Conservation (phyloP, 768 basidiomycete species). For the Trametes cubensis region DNA sequence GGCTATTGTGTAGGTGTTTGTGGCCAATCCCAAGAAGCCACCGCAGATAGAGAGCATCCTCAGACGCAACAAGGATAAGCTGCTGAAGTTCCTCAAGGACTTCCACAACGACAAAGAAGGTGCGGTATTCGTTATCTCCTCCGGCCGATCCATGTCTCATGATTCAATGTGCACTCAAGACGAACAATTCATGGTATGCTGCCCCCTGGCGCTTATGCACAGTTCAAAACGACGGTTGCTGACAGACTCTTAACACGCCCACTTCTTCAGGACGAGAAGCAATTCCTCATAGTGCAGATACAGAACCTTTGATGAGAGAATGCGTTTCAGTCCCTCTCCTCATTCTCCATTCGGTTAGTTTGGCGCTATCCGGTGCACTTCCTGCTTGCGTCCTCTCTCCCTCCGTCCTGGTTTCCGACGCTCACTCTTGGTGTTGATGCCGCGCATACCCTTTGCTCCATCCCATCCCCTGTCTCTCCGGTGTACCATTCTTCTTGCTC, state of each 20-base stretch:
- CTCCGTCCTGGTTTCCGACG: background rate
- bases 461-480: conserved; percentile 11
- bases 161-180: conserved; percentile 47
- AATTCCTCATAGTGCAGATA: conserved; percentile 92
- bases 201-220: background rate
- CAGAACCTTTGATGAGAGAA: conserved; percentile 56
- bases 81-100: conserved; percentile 82
- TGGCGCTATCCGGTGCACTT: conserved; percentile 2
- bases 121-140: conserved; percentile 35
- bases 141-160: background rate
- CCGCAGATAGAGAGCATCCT: conserved; percentile 91
- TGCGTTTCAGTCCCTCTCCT: background rate
- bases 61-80: conserved; percentile 90
- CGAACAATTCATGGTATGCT: conserved; percentile 87
- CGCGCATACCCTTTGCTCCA: conserved; percentile 9
- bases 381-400: background rate
- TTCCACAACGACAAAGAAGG: conserved; percentile 99
- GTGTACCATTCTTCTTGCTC: conserved; percentile 20
- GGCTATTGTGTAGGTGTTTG: conserved; percentile 73
- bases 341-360: conserved; percentile 7
- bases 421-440: background rate
- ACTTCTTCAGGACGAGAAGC: conserved; percentile 78
- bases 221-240: conserved; percentile 3
- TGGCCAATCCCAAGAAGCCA: conserved; percentile 99
- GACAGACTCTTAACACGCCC: conserved; percentile 1